Conservation (phyloP, 345 rosid species). For the Eucalyptus pumila region DNA sequence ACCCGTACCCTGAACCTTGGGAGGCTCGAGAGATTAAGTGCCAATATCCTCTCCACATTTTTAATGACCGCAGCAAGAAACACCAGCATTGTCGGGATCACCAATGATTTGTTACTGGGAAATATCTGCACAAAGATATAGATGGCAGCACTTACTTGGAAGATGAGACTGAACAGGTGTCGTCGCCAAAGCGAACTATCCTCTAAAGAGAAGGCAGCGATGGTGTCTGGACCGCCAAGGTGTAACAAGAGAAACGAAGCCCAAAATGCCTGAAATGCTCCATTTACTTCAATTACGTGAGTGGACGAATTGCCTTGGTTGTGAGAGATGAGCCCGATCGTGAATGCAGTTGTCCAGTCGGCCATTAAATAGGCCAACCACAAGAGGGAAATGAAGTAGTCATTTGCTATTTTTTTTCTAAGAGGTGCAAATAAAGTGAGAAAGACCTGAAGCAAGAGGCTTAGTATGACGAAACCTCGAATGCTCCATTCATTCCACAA, state of each 20-base stretch:
- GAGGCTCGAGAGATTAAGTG: not conserved
- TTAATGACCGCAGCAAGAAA: too few relatives aligned
- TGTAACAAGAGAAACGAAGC: too few relatives aligned
- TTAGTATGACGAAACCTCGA: not conserved
- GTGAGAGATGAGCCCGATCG: not conserved
- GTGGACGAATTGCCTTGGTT: not conserved
- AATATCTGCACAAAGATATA: too few relatives aligned
- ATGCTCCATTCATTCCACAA: not conserved
- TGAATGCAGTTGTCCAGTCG: not conserved
- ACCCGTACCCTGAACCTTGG: not conserved
- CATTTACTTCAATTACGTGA: not conserved
- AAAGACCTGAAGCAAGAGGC: not conserved
- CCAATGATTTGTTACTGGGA: not conserved
- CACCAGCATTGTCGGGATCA: not conserved
- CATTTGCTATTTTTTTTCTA: not conserved
- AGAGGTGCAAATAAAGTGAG: not conserved
- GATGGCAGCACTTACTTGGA: not conserved
- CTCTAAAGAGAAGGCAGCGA: too few relatives aligned
- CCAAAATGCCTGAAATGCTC: not conserved
- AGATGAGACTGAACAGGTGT: too few relatives aligned
- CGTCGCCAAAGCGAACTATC: too few relatives aligned
- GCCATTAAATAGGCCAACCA: not conserved
- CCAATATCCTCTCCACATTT: not conserved
- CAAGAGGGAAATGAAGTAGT: not conserved
- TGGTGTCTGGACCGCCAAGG: not conserved